Evolutionary conservation across 345 rosid genomes (phyloP), one percentile per base, ranked within the genome.

Genomic region (Dipteronia sinensis): DNA sequence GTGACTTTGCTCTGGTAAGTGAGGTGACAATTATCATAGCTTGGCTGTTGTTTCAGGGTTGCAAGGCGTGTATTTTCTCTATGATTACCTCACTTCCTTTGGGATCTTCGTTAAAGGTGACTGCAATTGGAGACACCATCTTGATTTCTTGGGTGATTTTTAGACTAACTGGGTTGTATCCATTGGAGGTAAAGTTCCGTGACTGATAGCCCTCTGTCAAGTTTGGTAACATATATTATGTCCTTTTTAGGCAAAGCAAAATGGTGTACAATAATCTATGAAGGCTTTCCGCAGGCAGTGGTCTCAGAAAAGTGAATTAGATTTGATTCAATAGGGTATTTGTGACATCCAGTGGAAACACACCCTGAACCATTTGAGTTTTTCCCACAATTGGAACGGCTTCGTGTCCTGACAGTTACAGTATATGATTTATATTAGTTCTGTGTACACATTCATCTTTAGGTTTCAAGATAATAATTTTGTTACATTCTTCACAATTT

Each of bases 261-360:
- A 8, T 22, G 7, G 23, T 56, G 31, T n/a, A 51, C 11, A 13
- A 66, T 42, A 20, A 65, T 49, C n/a, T n/a, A 17, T 7, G 31
- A 49, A 65, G n/a, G 75, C 49, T 75, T 4, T 25, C 23, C 19
- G 1, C 31, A 1, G 62, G 56, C 49, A 16, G 68, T 56, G 17
- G 69, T 55, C 71, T 76, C 69, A n/a, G 47, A 42, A 6, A 63
- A 47, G 23, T 47, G 65, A 72, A 55, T 72, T 29, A 38, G 47
- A 59, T 70, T 29, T 53, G 40, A 58, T 27, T 81, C 65, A 42
- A 40, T 59, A 10, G 46, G 20, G 22, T 49, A 59, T 47, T 67
- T 40, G n/a, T 4, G 7, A 67, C 19, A 27, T 72, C 53, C 49
- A 55, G 61, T 22, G 16, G 22, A 62, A 64, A 46, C 62, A 58